A percentile compares a stretch with the other conserved stretches of the same genome.
Evolutionary conservation across 2,329 filamentous ascomycete species (phyloP).

Genomic region (Xylaria digitata): DNA sequence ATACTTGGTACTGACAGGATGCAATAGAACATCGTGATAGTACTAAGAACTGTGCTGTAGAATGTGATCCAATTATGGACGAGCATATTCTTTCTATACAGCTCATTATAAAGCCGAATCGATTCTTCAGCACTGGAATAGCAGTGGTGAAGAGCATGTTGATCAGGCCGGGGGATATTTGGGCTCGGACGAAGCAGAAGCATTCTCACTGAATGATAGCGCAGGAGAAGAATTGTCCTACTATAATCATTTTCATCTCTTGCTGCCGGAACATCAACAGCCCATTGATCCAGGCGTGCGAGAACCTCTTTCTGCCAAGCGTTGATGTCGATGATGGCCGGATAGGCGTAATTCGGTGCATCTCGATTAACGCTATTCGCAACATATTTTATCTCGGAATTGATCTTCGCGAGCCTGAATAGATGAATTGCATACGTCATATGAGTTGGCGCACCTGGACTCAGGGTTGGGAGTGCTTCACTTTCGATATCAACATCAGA

Average conservation of each 20-base stretch:
- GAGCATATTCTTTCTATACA: constrained; percentile 58
- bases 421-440: constrained; percentile 61
- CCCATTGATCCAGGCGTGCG: constrained; percentile 47
- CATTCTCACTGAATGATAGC: constrained; percentile 62
- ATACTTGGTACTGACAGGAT: constrained; percentile 59
- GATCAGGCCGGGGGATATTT: constrained; percentile 60
- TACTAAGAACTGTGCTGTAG: constrained; percentile 60
- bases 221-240: constrained; percentile 55
- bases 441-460: constrained; percentile 22
- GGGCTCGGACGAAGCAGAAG: constrained; percentile 63
- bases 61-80: constrained; percentile 62
- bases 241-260: constrained; percentile 43
- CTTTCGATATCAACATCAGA: constrained; percentile 39
- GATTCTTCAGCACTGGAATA: constrained; percentile 56
- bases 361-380: constrained; percentile 63
- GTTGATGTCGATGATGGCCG: constrained; percentile 54
- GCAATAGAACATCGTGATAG: constrained; percentile 63
- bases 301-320: constrained; percentile 60
- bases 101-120: constrained; percentile 55
- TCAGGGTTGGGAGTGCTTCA: neutral
- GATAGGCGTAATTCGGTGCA: constrained; percentile 59
- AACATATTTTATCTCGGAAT: constrained; percentile 69
- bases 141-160: constrained; percentile 55
- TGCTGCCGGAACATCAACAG: constrained; percentile 38
- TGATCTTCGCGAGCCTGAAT: constrained; percentile 60